Evolutionary conservation across 164 flowering plant genomes (phyloP).

Genomic region (Warburgia ugandensis): DNA sequence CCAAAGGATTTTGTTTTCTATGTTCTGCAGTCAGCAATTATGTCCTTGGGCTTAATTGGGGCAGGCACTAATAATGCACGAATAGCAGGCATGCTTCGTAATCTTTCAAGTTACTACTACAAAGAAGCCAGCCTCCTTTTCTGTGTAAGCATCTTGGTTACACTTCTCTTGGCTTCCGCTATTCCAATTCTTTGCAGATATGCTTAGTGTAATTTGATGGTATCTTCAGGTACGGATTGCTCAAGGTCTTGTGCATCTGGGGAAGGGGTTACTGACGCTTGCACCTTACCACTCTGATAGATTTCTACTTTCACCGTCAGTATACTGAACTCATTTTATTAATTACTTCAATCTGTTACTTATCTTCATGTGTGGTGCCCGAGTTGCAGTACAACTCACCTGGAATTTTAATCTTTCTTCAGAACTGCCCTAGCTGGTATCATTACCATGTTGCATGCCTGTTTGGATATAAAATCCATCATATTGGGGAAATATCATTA

Average conservation of each 20-base stretch:
- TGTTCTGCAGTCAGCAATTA: conserved; percentile 76
- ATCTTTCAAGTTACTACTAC: conserved; percentile 94
- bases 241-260: conserved; percentile 94
- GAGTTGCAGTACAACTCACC: background rate
- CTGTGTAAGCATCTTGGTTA: conserved; percentile 43
- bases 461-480: conserved; percentile 88
- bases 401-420: conserved; percentile 1
- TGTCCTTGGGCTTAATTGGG: conserved; percentile 92
- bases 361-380: background rate
- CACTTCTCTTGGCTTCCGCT: background rate
- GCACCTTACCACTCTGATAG: conserved; percentile 92
- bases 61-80: conserved; percentile 99
- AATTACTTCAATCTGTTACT: background rate
- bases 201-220: background rate
- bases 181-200: background rate
- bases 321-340: background rate
- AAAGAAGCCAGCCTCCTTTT: conserved; percentile 92
- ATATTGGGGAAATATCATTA: conserved; percentile 88
- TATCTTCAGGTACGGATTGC: conserved; percentile 87
- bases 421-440: conserved; percentile 94
- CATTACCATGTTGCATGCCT: conserved; percentile 63
- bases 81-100: conserved; percentile 98
- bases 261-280: conserved; percentile 93
- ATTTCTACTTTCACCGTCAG: conserved; percentile 86
- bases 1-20: background rate